These are phyloP conservation scores for Pestalotiopsis fici DNA, from an alignment of 2,329 filamentous ascomycete genomes.

Conservation along the genomic window DNA sequence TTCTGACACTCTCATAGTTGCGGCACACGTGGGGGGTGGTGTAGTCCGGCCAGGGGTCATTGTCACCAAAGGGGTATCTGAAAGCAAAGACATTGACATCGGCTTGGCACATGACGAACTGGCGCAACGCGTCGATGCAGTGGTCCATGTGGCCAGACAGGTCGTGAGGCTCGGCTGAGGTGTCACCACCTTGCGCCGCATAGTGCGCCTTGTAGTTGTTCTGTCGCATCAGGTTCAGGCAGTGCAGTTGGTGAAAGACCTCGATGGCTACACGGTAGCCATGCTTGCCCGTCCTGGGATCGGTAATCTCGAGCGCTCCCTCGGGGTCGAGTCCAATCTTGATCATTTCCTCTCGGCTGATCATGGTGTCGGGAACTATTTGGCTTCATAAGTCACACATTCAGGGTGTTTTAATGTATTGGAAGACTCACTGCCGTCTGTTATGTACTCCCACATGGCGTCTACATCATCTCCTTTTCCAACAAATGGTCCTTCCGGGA, in stretches of 20 bases:
- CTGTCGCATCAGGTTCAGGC: constrained; percentile 48
- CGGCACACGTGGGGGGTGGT: constrained; percentile 54
- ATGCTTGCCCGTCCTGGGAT: constrained; percentile 55
- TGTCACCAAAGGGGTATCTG: constrained; percentile 46
- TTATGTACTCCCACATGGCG: constrained; percentile 50
- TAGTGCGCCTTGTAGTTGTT: constrained; percentile 52
- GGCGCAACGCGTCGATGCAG: constrained; percentile 53
- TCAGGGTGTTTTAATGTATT: too few species aligned
- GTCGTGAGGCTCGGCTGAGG: constrained; percentile 41
- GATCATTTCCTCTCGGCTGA: constrained; percentile 53
- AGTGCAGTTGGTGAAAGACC: constrained; percentile 59
- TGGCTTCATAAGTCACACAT: not conserved
- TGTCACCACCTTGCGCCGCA: constrained; percentile 46
- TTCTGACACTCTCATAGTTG: constrained; percentile 51
- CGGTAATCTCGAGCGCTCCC: constrained; percentile 53
- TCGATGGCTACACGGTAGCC: constrained; percentile 62
- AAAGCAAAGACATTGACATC: constrained; percentile 58
- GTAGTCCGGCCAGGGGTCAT: constrained; percentile 55
- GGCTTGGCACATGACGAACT: constrained; percentile 56
- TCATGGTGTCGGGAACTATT: constrained; percentile 61
- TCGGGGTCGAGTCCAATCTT: constrained; percentile 52
- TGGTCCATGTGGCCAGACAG: constrained; percentile 51
- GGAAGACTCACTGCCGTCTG: constrained; percentile 21
- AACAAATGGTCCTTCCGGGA: constrained; percentile 52
- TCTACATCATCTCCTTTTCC: constrained; percentile 59